phyloP scores from a whole-genome alignment of 805 yeast species.

The Ogataea nonfermentans region DNA sequence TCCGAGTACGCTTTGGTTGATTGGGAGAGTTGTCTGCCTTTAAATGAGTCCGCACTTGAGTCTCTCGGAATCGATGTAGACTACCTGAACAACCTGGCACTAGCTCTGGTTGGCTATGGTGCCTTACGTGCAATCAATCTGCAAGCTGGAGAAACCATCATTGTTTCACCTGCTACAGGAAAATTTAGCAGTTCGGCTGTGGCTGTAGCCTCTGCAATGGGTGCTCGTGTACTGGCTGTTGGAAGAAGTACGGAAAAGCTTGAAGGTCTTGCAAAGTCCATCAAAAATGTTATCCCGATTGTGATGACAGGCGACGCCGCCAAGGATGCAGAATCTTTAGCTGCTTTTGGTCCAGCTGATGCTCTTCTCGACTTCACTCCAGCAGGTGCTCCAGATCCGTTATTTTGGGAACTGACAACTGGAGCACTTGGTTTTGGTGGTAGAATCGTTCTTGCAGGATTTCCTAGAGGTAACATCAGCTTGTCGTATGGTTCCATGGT shows the following conservation, averaged over 20 bases:
- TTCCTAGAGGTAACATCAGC: not conserved
- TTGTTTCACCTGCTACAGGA: conserved; percentile 12
- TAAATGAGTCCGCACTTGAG: conserved; percentile 1
- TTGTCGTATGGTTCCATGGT: conserved; percentile 1
- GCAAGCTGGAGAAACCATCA: conserved; percentile 9
- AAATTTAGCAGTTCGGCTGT: conserved; percentile 14
- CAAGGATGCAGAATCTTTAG: conserved; percentile 1
- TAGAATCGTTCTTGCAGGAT: conserved; percentile 7
- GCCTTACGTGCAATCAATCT: conserved; percentile 3
- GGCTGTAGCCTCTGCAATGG: conserved; percentile 13
- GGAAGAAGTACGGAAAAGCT: conserved; percentile 8
- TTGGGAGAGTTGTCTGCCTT: conserved; percentile 2
- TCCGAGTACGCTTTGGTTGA: conserved; percentile 8
- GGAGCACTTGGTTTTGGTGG: conserved; percentile 1
- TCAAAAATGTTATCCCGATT: conserved; percentile 3
- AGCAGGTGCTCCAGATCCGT: not conserved
- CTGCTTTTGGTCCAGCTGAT: conserved; percentile 3
- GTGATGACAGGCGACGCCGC: conserved; percentile 6
- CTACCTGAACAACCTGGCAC: not conserved
- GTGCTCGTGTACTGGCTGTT: conserved; percentile 11
- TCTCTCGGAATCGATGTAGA: conserved; percentile 20
- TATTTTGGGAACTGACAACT: not conserved
- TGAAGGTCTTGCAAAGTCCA: not conserved
- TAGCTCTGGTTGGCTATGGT: conserved; percentile 6
- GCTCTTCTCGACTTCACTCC: conserved; percentile 10